Evolutionary conservation across 73 alveolate genomes (phyloP).

Genomic region (Paramecium biaurelia): DNA sequence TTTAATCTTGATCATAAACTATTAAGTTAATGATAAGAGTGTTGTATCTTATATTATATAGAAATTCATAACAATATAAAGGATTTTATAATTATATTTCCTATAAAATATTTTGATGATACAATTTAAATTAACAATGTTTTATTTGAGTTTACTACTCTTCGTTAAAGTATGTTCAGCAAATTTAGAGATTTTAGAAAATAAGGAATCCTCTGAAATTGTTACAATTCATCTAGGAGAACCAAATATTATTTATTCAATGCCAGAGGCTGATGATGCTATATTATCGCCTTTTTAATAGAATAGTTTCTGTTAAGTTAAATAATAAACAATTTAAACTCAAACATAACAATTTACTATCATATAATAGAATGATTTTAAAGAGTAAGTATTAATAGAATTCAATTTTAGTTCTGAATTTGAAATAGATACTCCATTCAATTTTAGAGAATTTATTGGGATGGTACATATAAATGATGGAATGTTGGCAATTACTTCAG

Average conservation of each 20-base stretch:
- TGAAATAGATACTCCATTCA: neutral
- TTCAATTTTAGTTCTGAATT: neutral
- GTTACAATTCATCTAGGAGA: neutral
- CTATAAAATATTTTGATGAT: neutral
- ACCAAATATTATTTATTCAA: neutral
- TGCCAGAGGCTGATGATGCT: conserved; percentile 1
- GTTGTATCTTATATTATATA: too few relatives aligned
- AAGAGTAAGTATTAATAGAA: neutral
- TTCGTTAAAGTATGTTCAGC: neutral
- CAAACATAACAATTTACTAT: neutral
- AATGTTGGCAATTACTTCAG: neutral
- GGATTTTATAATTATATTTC: neutral
- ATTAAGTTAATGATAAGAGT: neutral
- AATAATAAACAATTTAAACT: neutral
- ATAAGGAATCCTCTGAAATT: neutral
- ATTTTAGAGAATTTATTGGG: conserved; percentile 27
- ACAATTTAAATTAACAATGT: neutral
- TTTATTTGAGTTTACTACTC: neutral
- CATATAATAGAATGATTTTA: neutral
- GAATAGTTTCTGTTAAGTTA: neutral
- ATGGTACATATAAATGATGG: conserved; percentile 40
- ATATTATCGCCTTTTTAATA: neutral
- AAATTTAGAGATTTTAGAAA: neutral
- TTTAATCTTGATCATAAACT: neutral
- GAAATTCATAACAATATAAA: too few relatives aligned